A percentile compares a stretch with the other conserved stretches of the same genome.
Conservation (phyloP, 495 filamentous ascomycete species). For the Penicillium roqueforti region DNA sequence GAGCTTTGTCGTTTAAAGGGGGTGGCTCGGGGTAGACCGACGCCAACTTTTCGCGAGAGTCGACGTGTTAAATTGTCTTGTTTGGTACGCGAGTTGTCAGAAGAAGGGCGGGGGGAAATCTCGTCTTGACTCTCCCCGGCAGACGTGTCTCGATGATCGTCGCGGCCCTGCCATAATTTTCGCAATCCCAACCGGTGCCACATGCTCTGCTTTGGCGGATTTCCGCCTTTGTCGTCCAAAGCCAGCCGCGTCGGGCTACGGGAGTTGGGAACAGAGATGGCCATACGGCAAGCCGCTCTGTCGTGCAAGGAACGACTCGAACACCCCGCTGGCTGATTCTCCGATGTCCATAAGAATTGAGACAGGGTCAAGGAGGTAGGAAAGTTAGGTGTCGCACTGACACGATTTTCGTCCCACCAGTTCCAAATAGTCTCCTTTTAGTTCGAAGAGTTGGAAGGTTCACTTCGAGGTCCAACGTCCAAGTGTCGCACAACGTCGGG, state of each 20-base stretch:
- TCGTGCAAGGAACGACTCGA: conserved; percentile 31
- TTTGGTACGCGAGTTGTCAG: conserved; percentile 34
- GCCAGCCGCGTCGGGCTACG: conserved; percentile 39
- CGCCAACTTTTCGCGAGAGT: conserved; percentile 68
- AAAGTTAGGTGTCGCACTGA: background rate
- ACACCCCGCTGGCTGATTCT: conserved; percentile 31
- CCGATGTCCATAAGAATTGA: conserved; percentile 40
- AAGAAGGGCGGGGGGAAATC: conserved; percentile 13
- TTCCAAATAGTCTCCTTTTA: background rate
- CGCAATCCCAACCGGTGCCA: conserved; percentile 47
- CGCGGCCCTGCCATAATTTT: conserved; percentile 45
- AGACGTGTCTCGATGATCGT: conserved; percentile 40
- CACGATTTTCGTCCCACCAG: background rate
- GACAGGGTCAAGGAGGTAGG: conserved; percentile 13
- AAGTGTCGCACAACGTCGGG: conserved; percentile 31
- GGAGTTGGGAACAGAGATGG: conserved; percentile 43
- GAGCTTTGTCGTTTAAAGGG: conserved; percentile 80
- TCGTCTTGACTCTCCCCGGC: conserved; percentile 21
- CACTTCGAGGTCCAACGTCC: conserved; percentile 12
- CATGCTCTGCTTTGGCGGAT: conserved; percentile 47
- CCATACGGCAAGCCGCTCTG: conserved; percentile 37
- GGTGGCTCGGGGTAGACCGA: conserved; percentile 66
- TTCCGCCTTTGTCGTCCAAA: conserved; percentile 33
- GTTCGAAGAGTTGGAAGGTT: background rate
- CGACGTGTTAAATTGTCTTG: conserved; percentile 49